Evolutionary conservation across 1,284 basidiomycete genomes (phyloP).

Genomic region (Ceratobasidium sp.): DNA sequence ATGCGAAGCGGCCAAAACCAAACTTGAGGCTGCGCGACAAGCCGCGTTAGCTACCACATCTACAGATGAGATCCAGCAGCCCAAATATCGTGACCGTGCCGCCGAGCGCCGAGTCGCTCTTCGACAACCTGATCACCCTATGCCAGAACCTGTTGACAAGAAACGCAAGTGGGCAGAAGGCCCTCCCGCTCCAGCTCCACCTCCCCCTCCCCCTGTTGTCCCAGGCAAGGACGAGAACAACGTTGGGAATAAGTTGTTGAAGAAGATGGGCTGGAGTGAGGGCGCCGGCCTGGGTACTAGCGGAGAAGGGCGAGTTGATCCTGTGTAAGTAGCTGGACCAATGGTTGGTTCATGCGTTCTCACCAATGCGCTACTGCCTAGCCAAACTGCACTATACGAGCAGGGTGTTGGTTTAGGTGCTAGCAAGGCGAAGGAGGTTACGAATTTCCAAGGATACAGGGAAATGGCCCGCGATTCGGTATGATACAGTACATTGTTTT

Average conservation of each 20-base stretch:
- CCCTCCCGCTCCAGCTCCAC: constrained; percentile 65
- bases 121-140: constrained; percentile 80
- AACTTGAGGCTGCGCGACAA: constrained; percentile 60
- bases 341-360: constrained; percentile 23
- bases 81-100: constrained; percentile 91
- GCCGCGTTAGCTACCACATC: constrained; percentile 44
- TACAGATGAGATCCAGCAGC: constrained; percentile 52
- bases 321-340: constrained; percentile 63
- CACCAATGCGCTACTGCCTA: constrained; percentile 47
- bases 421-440: constrained; percentile 83
- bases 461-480: constrained; percentile 72
- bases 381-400: constrained; percentile 83
- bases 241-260: constrained; percentile 87
- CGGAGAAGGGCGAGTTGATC: constrained; percentile 85
- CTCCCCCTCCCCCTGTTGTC: constrained; percentile 65
- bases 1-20: constrained; percentile 76
- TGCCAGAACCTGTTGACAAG: constrained; percentile 49
- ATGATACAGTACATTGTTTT: neutral
- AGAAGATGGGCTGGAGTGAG: constrained; percentile 95
- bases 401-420: constrained; percentile 87
- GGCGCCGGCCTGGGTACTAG: constrained; percentile 83
- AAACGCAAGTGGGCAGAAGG: constrained; percentile 60
- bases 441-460: constrained; percentile 74
- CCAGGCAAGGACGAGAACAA: constrained; percentile 81
- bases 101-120: constrained; percentile 86